Evolutionary conservation across 176 grass and related monocot genomes (phyloP).

Genomic region (Urochloa ruziziensis): DNA sequence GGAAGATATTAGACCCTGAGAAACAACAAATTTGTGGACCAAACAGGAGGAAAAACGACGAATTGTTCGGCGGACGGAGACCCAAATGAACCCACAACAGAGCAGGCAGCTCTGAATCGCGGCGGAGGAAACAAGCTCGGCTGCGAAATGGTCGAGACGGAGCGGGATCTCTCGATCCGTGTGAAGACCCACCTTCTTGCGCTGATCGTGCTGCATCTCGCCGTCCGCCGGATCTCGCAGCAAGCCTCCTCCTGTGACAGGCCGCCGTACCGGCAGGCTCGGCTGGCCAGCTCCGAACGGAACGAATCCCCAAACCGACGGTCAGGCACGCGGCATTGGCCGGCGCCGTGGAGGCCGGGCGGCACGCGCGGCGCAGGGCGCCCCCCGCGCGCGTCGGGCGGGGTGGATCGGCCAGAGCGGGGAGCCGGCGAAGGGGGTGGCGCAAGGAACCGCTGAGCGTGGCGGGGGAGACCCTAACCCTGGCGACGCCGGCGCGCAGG

Average conservation of each 20-base stretch:
- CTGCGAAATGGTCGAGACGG: conserved; percentile 11
- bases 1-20: neutral
- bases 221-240: conserved; percentile 42
- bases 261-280: neutral
- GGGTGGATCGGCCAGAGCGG: conserved; percentile 33
- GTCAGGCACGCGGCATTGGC: conserved; percentile 53
- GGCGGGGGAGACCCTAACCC: conserved; percentile 60
- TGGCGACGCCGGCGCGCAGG: conserved; percentile 29
- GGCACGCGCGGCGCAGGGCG: conserved; percentile 28
- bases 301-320: conserved; percentile 14
- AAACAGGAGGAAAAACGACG: neutral
- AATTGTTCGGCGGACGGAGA: neutral
- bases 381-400: conserved; percentile 13
- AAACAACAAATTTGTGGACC: neutral
- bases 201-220: conserved; percentile 94
- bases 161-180: conserved; percentile 28
- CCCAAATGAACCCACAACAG: conserved; percentile 26
- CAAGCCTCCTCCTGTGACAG: conserved; percentile 23
- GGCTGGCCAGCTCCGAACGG: conserved; percentile 1
- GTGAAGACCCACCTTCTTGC: conserved; percentile 84
- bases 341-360: neutral
- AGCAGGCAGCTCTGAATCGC: neutral
- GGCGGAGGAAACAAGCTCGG: neutral
- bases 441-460: neutral
- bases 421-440: conserved; percentile 14